phyloP scores from a whole-genome alignment of 148 eudicot genomes.

The Spergularia marina region DNA sequence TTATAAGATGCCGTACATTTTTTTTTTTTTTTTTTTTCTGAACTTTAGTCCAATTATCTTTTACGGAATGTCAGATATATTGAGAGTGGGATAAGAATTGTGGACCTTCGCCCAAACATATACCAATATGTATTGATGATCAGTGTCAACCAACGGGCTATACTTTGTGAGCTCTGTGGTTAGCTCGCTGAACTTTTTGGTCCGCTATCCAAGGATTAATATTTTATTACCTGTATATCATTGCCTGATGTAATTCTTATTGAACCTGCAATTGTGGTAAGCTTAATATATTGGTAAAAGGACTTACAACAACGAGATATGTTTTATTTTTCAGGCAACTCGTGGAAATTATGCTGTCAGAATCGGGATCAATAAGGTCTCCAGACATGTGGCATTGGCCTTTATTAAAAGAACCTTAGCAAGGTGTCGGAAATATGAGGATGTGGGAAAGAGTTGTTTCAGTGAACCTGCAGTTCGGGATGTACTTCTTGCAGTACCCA shows the following conservation, averaged over 20 bases:
- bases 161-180: too few species aligned
- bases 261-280: neutral
- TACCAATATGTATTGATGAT: too few species aligned
- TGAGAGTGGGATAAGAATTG: too few species aligned
- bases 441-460: slow-evolving; percentile 72
- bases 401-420: slow-evolving; percentile 76
- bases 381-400: slow-evolving; percentile 77
- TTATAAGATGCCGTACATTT: too few species aligned
- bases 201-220: too few species aligned
- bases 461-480: slow-evolving; percentile 69
- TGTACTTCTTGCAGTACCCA: slow-evolving; percentile 50
- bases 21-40: too few species aligned
- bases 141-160: too few species aligned
- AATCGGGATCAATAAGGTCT: slow-evolving; percentile 59
- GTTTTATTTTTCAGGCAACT: slow-evolving; percentile 55
- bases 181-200: too few species aligned
- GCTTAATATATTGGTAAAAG: neutral
- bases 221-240: too few species aligned
- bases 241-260: neutral
- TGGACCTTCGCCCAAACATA: too few species aligned
- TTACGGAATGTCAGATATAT: too few species aligned
- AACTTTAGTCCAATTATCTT: too few species aligned
- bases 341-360: slow-evolving; percentile 68
- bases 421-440: slow-evolving; percentile 63
- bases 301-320: slow-evolving; percentile 6